Evolutionary conservation across 2,329 filamentous ascomycete species (phyloP), one percentile per base, ranked within the genome.

Genomic region (Aspergillus neotritici): DNA sequence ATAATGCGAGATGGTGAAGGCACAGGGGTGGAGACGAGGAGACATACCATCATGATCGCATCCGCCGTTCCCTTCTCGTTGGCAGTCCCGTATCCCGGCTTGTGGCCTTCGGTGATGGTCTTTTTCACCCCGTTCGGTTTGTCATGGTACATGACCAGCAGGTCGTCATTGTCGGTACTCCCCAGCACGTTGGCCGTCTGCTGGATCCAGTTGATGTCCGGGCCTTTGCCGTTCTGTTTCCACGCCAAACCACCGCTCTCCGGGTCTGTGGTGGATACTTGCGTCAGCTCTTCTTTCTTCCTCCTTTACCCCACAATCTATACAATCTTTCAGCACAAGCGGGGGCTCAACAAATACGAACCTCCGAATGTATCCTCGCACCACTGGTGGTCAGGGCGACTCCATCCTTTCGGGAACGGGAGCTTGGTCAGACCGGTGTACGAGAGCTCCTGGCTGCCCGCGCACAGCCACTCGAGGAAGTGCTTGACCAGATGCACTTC

Each of bases 391-490:
- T 41, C 17, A 4, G 39, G 17, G 13, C 21, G 31, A 8, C 31
- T 30, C 39, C 39, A 41, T 6, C 32, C 32, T 11, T 10, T 12
- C 14, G 44, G 21, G 9, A 25, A 25, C 7, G 21, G 39, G 37
- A 46, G 32, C 11, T 35, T 34, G 32, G 30, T 21, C 13, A 41
- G 34, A 31, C 30, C 31, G 30, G 34, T 14, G 36, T 46, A 46
- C 21, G 30, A 35, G 31, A 34, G 31, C 29, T 46, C 44, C 13
- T 42, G 39, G 8, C 10, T 17, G 37, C 40, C 43, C 34, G 30
- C 31, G 33, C 44, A 46, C 34, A 46, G 40, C 44, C 44, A 46
- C 40, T 46, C 44, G 13, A 46, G 44, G 31, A 46, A 46, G 34
- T 46, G 35, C 16, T 15, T 40, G 35, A 46, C 35, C 14, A 46